A percentile compares a stretch with the other conserved stretches of the same genome.
Evolutionary conservation across 176 grass and related monocot genomes (phyloP).

Genomic region (Zoysia pacifica): DNA sequence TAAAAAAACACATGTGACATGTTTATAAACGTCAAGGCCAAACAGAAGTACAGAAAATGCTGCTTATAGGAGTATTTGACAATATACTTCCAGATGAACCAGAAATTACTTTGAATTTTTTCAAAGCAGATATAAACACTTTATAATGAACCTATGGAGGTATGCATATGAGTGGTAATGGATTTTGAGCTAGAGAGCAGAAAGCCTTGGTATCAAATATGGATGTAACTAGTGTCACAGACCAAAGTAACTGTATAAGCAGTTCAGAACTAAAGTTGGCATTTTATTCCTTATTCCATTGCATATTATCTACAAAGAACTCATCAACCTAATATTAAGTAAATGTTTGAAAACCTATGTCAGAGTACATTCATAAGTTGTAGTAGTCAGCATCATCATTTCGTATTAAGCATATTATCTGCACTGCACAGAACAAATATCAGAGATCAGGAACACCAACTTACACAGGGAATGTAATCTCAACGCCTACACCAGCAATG

Average conservation of each 20-base stretch:
- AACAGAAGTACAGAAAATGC: conserved; percentile 7
- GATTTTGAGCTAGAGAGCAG: conserved; percentile 6
- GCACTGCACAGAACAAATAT: conserved; percentile 9
- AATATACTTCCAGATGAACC: conserved; percentile 2
- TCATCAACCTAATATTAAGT: background rate
- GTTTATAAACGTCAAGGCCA: conserved; percentile 12
- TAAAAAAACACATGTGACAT: background rate
- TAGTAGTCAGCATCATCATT: conserved; percentile 10
- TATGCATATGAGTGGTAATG: background rate
- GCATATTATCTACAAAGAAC: background rate
- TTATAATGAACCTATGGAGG: too few relatives aligned
- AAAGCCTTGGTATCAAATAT: background rate
- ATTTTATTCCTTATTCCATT: background rate
- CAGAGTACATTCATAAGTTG: background rate
- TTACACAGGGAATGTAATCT: conserved; percentile 99
- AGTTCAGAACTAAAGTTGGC: background rate
- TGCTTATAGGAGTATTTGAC: background rate
- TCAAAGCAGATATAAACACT: too few relatives aligned
- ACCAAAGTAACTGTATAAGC: conserved; percentile 10
- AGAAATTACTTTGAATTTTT: background rate
- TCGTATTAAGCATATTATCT: conserved; percentile 13
- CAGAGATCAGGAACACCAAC: conserved; percentile 33
- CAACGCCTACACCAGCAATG: conserved; percentile 89
- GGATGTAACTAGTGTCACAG: background rate
- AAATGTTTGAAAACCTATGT: background rate